Percentiles rank a stretch among this genome's conserved stretches.
Evolutionary conservation across 2,329 filamentous ascomycete genomes (phyloP).

Genomic region (Clarireedia paspali): DNA sequence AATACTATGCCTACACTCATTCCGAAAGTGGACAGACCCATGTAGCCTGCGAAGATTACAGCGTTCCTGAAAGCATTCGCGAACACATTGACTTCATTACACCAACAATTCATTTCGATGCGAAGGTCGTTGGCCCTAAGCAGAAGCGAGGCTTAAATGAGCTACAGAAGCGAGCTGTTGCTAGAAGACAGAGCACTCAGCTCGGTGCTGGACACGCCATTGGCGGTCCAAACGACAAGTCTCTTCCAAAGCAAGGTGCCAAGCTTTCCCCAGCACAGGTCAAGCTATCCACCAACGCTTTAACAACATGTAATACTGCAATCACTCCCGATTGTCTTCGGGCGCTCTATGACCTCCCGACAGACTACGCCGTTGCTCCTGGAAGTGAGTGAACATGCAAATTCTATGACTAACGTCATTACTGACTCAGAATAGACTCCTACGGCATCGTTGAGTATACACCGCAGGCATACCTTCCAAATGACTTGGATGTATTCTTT

Average conservation of each 20-base stretch:
- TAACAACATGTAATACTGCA: slow-evolving; percentile 38
- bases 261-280: background rate
- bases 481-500: slow-evolving; percentile 42
- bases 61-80: slow-evolving; percentile 6
- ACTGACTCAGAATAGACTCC: slow-evolving; percentile 28
- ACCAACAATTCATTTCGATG: slow-evolving; percentile 13
- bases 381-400: slow-evolving; percentile 7
- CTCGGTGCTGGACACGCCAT: slow-evolving; percentile 37
- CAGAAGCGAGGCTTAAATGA: slow-evolving; percentile 3
- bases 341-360: slow-evolving; percentile 40
- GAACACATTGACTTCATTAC: slow-evolving; percentile 13
- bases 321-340: slow-evolving; percentile 49
- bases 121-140: slow-evolving; percentile 4
- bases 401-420: no score
- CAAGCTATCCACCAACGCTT: background rate
- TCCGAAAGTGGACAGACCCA: slow-evolving; percentile 15
- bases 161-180: background rate
- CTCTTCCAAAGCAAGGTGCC: slow-evolving; percentile 28
- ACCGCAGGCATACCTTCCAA: slow-evolving; percentile 42
- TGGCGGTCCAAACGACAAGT: slow-evolving; percentile 26
- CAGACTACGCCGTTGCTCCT: slow-evolving; percentile 26
- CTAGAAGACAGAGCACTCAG: background rate
- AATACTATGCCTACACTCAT: slow-evolving; percentile 30
- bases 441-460: slow-evolving; percentile 42
- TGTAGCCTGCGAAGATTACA: slow-evolving; percentile 12